phyloP scores from a whole-genome alignment of 441 rosid genomes.

The Pelargonium cotyledonis region DNA sequence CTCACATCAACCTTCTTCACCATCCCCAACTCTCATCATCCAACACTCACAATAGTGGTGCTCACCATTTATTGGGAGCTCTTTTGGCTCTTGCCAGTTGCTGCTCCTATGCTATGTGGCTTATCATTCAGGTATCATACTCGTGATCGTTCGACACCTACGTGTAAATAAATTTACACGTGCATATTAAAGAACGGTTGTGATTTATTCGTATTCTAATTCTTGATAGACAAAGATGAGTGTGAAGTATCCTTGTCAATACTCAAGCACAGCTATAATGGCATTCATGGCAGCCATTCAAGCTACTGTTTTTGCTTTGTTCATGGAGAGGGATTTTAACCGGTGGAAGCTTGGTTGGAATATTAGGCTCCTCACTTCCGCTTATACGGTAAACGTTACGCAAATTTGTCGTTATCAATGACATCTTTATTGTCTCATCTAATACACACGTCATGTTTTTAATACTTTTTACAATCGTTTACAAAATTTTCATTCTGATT shows the following conservation, averaged over 20 bases:
- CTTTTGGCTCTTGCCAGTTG: constrained; percentile 36
- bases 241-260: constrained; percentile 31
- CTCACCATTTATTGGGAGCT: constrained; percentile 26
- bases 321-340: constrained; percentile 18
- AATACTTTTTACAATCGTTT: background rate
- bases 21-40: constrained; percentile 8
- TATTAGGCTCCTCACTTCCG: constrained; percentile 18
- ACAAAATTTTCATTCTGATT: background rate
- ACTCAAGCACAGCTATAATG: constrained; percentile 37
- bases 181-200: no score
- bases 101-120: constrained; percentile 39
- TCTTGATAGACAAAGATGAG: constrained; percentile 35
- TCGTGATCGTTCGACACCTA: background rate
- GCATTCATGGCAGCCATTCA: constrained; percentile 20
- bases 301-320: constrained; percentile 8
- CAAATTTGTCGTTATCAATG: background rate
- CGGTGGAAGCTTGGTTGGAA: constrained; percentile 31
- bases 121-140: constrained; percentile 39
- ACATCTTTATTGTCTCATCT: background rate
- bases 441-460: no score
- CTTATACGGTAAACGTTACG: constrained; percentile 12
- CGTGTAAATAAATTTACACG: no score
- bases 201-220: no score
- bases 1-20: constrained; percentile 35
- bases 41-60: constrained; percentile 10